These are phyloP conservation scores for Flueggea neowawraea DNA, from an alignment of 441 rosid genomes.

Conservation along the genomic window DNA sequence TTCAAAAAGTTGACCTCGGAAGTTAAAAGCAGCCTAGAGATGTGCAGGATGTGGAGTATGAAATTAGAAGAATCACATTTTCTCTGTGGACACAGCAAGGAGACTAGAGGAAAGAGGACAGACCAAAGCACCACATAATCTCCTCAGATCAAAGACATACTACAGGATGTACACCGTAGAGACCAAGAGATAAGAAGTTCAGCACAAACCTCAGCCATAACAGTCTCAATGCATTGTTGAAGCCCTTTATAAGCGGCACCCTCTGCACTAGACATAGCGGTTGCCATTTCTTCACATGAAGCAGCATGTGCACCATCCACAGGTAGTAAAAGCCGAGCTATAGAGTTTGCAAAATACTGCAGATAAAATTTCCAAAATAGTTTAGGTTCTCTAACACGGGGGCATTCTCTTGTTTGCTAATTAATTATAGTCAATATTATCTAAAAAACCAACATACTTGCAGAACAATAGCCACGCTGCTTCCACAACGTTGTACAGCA, in stretches of 20 bases:
- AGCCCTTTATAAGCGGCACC: constrained; percentile 98
- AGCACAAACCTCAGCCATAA: constrained; percentile 92
- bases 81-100: not conserved
- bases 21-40: constrained; percentile 1
- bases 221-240: constrained; percentile 99
- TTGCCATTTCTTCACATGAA: constrained; percentile 99
- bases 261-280: constrained; percentile 97
- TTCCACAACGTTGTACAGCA: constrained; percentile 96
- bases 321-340: constrained; percentile 93
- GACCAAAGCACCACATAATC: not conserved
- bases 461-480: constrained; percentile 98
- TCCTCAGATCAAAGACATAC: too few relatives aligned
- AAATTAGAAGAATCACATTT: not conserved
- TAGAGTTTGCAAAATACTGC: constrained; percentile 96
- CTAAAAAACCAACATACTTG: constrained; percentile 58
- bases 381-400: constrained; percentile 8
- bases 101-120: not conserved
- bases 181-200: constrained; percentile 11
- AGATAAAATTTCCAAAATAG: constrained; percentile 21
- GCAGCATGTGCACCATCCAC: constrained; percentile 99
- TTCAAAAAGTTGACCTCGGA: constrained; percentile 7
- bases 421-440: constrained; percentile 12
- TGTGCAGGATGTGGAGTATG: constrained; percentile 7
- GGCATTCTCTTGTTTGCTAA: constrained; percentile 10
- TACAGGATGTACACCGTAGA: constrained; percentile 14